phyloP scores from a whole-genome alignment of 768 basidiomycete species.

The Mycena belliarum region DNA sequence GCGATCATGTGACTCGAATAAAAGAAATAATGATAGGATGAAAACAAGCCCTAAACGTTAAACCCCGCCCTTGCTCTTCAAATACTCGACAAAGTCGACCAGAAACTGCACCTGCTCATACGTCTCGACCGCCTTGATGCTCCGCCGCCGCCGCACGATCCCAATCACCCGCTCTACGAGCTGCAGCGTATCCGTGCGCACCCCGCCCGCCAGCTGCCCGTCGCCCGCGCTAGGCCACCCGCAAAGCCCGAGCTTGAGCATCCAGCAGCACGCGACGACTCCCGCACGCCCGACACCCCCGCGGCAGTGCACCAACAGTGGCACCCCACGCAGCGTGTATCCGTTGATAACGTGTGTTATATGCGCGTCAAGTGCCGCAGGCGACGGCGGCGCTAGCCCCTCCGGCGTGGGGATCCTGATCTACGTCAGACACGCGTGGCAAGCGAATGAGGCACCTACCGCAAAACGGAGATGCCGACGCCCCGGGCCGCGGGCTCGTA shows the following conservation, averaged over 20 bases:
- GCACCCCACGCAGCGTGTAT: constrained; percentile 73
- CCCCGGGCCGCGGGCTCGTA: constrained; percentile 64
- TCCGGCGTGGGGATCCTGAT: constrained; percentile 88
- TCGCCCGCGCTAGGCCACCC: constrained; percentile 62
- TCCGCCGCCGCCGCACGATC: constrained; percentile 73
- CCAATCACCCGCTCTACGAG: constrained; percentile 61
- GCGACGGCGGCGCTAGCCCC: constrained; percentile 74
- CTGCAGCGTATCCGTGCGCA: constrained; percentile 5
- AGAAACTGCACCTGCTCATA: constrained; percentile 89
- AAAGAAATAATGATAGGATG: not conserved
- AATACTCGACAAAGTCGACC: constrained; percentile 70
- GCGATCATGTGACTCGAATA: no score
- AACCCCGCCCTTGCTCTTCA: constrained; percentile 36
- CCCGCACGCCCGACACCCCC: constrained; percentile 95
- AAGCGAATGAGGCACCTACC: no score
- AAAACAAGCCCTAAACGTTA: no score
- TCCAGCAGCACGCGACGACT: constrained; percentile 89
- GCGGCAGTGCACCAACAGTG: constrained; percentile 86
- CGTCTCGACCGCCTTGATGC: constrained; percentile 91
- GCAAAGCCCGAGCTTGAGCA: constrained; percentile 88
- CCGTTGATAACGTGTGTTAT: constrained; percentile 62
- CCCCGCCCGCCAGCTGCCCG: not conserved
- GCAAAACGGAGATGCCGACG: constrained; percentile 77
- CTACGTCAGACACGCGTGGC: no score
- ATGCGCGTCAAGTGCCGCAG: constrained; percentile 60